These are phyloP conservation scores for Anaeromyces robustus DNA, from an alignment of 192 early-diverging fungal genomes.

Conservation along the genomic window DNA sequence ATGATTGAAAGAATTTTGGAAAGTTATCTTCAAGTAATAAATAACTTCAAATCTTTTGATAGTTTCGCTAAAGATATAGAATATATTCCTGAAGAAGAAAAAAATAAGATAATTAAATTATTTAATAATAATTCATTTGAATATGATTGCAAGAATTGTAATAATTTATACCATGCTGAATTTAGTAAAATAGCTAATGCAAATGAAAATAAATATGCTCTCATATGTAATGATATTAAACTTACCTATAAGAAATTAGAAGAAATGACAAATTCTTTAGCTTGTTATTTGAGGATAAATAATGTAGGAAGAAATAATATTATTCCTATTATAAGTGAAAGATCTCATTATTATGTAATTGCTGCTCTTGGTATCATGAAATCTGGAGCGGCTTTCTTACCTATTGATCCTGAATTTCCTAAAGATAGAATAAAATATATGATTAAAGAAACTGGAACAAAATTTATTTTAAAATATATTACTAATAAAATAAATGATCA, in stretches of 20 bases:
- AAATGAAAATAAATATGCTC: not conserved
- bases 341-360: not conserved
- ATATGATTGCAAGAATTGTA: not conserved
- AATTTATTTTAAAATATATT: not conserved
- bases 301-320: not conserved
- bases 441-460: conserved; percentile 1
- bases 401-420: conserved; percentile 13
- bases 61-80: not conserved
- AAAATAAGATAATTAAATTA: not conserved
- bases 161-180: not conserved
- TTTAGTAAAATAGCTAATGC: not conserved
- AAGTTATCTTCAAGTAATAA: not conserved
- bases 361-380: conserved; percentile 12
- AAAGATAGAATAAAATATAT: conserved; percentile 10
- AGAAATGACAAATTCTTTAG: not conserved
- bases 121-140: not conserved
- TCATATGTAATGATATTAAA: not conserved
- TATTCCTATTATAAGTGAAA: not conserved
- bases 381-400: conserved; percentile 17
- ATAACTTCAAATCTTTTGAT: not conserved
- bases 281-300: not conserved
- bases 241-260: not conserved
- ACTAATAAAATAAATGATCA: not conserved
- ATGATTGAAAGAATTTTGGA: not conserved
- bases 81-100: not conserved